phyloP scores from a whole-genome alignment of 306 rosid species.

The Cucurbita ficifolia region DNA sequence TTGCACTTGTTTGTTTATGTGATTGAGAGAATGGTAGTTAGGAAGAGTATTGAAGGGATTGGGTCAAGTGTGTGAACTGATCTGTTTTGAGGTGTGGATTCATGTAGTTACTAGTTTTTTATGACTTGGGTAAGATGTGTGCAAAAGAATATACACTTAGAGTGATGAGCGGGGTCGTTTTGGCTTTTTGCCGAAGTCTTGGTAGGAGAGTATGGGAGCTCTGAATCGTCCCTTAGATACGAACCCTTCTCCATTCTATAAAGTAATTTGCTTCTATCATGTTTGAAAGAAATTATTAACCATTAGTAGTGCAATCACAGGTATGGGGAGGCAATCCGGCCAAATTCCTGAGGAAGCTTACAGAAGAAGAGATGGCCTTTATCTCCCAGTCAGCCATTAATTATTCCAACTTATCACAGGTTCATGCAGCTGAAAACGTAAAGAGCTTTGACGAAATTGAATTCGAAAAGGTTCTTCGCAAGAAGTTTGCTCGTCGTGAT shows the following conservation, averaged over 20 bases:
- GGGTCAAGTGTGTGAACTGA: background rate
- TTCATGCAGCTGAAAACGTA: constrained; percentile 82
- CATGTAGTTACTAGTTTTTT: background rate
- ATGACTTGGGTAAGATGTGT: background rate
- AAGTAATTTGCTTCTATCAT: background rate
- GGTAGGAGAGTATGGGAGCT: background rate
- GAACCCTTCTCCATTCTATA: background rate
- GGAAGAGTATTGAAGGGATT: background rate
- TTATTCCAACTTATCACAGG: constrained; percentile 77
- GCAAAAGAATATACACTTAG: background rate
- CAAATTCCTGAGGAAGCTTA: constrained; percentile 80
- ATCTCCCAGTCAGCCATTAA: constrained; percentile 74
- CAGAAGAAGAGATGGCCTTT: constrained; percentile 82
- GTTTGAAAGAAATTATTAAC: background rate
- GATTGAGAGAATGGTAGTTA: background rate
- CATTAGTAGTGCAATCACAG: constrained; percentile 20
- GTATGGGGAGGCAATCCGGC: constrained; percentile 99
- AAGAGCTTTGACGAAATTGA: constrained; percentile 57
- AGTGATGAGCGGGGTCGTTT: background rate
- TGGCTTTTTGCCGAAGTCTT: background rate
- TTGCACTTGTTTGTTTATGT: background rate
- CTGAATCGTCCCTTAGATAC: background rate
- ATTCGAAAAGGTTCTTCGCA: constrained; percentile 58
- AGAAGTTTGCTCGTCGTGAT: constrained; percentile 55
- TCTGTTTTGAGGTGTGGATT: background rate